Evolutionary conservation across 441 rosid genomes (phyloP), one percentile per base, ranked within the genome.

Genomic region (Populus hybrid): DNA sequence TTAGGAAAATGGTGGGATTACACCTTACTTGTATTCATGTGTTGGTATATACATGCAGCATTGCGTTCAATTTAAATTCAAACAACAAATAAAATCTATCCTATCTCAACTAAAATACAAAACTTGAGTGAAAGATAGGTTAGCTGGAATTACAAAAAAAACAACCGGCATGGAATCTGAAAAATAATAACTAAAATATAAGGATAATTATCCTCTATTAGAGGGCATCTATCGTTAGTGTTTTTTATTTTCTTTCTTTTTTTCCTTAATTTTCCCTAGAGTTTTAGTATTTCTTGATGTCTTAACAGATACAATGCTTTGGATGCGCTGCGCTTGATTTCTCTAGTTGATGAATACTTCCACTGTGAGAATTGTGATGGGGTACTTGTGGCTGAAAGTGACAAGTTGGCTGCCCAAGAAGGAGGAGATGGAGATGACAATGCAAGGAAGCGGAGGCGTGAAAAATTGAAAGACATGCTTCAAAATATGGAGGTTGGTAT

Each of bases 361-460:
- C 96, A 88, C 75, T 96, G 99, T 78, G 99, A 94, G 82, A 93
- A 83, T 76, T 96, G 99, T 87, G 88, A 96, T 79, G 93, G 94
- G 79, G 97, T 89, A 78, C 94, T 96, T 80, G 92, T 92, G 82
- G 94, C 92, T 65, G 98, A 96, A 88, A 89, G 94, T 72, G 93
- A 94, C 88, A 93, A 94, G 84, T 80, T 93, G 81, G 90, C 91
- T 70, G 87, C 90, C 53, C 93, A 93, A 87, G 99, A 92, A 79
- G 94, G 81, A 35, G 94, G 83, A 35, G 99, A 96, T 83, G 98
- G 97, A 79, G 98, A 88, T 89, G 98, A 94, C 80, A 90, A 90
- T 88, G 97, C 90, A 76, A 89, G 92, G 85, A 91, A 90, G 82
- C 87, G 93, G 23, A 90, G 90, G 46, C 95, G 89, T 74, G 98